Conservation (phyloP, 176 grass and related monocot species). For the Elymus sibiricus region DNA sequence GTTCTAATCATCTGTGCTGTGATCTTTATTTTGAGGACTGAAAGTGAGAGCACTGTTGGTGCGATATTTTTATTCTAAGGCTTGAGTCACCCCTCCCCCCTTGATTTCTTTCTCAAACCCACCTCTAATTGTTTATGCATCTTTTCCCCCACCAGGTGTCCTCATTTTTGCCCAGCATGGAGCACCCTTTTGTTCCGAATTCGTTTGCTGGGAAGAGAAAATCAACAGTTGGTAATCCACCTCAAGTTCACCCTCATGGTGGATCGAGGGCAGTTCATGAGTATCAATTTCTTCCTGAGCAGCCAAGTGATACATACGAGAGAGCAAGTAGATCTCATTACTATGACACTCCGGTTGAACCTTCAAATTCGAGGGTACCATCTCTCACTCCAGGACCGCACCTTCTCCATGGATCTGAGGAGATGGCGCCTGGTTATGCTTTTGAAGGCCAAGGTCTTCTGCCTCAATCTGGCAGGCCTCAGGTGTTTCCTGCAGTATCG, state of each 20-base stretch:
- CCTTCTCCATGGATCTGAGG: slow-evolving; percentile 57
- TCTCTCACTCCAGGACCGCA: slow-evolving; percentile 41
- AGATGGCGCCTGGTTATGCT: slow-evolving; percentile 50
- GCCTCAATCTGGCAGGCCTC: slow-evolving; percentile 52
- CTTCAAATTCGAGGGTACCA: slow-evolving; percentile 37
- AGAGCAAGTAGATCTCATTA: slow-evolving; percentile 55
- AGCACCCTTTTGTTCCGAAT: slow-evolving; percentile 51
- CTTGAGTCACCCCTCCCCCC: not conserved
- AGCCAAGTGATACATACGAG: slow-evolving; percentile 68
- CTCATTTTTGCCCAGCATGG: slow-evolving; percentile 75
- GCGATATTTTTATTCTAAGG: not conserved
- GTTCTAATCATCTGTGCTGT: slow-evolving; percentile 1
- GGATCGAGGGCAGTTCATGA: slow-evolving; percentile 66
- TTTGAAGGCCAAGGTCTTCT: slow-evolving; percentile 83
- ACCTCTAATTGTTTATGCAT: slow-evolving; percentile 3
- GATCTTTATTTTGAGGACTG: slow-evolving; percentile 10
- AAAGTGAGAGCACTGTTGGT: slow-evolving; percentile 10
- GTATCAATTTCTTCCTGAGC: slow-evolving; percentile 97
- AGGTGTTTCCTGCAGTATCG: slow-evolving; percentile 49
- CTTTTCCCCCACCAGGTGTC: slow-evolving; percentile 52
- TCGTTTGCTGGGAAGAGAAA: slow-evolving; percentile 66
- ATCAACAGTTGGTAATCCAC: slow-evolving; percentile 41
- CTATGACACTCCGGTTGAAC: slow-evolving; percentile 72
- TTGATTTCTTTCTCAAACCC: not conserved
- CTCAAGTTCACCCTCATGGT: slow-evolving; percentile 46